Conservation (phyloP, 768 basidiomycete genomes). For the Tylopilus vinaceipallidus region DNA sequence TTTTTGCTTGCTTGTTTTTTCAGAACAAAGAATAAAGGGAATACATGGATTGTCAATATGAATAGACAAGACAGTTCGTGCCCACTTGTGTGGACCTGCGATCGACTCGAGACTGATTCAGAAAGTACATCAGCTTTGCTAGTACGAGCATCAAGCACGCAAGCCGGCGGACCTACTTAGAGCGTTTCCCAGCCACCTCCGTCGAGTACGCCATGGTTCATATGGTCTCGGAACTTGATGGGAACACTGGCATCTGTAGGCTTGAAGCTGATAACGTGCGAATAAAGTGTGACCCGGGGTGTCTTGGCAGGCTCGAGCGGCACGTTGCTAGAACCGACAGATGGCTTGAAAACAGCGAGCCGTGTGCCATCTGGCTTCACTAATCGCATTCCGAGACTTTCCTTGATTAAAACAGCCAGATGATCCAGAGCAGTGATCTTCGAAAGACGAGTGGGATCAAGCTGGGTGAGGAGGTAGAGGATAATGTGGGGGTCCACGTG, state of each 20-base stretch:
- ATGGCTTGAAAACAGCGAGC: conserved; percentile 5
- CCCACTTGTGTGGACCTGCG: background rate
- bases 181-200: background rate
- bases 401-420: background rate
- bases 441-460: background rate
- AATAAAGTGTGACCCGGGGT: conserved; percentile 15
- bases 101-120: background rate
- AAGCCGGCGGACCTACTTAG: background rate
- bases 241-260: background rate
- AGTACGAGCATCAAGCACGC: background rate
- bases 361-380: conserved; percentile 10
- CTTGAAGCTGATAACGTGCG: conserved; percentile 1
- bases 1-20: background rate
- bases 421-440: conserved; percentile 2
- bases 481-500: conserved; percentile 12
- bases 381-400: conserved; percentile 11
- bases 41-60: background rate
- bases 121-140: background rate
- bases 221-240: background rate
- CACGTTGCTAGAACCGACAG: background rate
- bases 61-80: background rate
- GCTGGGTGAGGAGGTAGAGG: conserved; percentile 8
- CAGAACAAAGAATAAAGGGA: background rate
- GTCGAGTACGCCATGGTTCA: conserved; percentile 1
- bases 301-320: conserved; percentile 3